Percentiles rank a stretch among this genome's conserved stretches.
Conservation (phyloP, 2,329 filamentous ascomycete genomes). For the Colletotrichum limetticola region DNA sequence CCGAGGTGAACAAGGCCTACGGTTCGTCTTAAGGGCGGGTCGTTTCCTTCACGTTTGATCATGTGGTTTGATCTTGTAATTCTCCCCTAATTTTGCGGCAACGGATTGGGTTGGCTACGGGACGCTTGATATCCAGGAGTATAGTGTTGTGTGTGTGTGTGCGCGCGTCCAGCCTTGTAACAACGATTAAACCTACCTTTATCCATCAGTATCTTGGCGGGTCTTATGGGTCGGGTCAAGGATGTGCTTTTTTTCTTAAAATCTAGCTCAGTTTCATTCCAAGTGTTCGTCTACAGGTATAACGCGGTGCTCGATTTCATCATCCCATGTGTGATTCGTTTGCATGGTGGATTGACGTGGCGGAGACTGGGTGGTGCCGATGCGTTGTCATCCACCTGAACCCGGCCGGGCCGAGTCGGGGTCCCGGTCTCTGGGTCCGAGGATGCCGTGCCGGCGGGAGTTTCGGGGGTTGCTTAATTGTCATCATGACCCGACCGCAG, state of each 20-base stretch:
- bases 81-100: constrained; percentile 13
- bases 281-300: too few species aligned
- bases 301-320: background rate
- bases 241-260: background rate
- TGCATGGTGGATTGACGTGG: background rate
- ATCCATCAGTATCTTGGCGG: background rate
- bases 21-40: constrained; percentile 42
- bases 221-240: background rate
- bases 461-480: too few species aligned
- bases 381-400: background rate
- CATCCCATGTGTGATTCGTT: too few species aligned
- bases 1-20: constrained; percentile 71
- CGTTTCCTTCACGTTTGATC: background rate
- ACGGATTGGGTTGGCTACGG: constrained; percentile 22
- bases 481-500: background rate
- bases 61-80: constrained; percentile 14
- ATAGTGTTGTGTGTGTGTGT: constrained; percentile 23
- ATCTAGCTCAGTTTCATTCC: background rate
- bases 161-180: constrained; percentile 14
- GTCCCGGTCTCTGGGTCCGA: background rate
- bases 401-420: background rate
- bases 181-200: background rate
- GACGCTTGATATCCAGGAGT: constrained; percentile 34
- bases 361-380: background rate
- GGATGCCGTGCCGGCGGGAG: background rate